Base-by-base conservation (phyloP, 148 eudicot genomes). In the Tetragonia tetragonoides region DNA sequence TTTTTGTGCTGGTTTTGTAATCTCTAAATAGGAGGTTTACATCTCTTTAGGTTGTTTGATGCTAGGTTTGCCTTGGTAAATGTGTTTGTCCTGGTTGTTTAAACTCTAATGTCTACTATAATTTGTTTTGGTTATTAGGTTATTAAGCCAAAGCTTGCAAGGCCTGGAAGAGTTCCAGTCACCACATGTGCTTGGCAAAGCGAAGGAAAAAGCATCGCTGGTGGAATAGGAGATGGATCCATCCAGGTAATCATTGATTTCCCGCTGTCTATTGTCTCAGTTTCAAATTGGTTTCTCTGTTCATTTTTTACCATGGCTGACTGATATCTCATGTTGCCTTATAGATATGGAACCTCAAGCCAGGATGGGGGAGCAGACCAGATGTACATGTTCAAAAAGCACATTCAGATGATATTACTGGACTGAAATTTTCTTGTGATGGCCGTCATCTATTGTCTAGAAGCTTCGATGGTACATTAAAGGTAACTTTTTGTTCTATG, bases 361-460 rank as follows among this genome's bases (percentile, higher is more conserved):
- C 97, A 75, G 99, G 96, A 78, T 93, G 97, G 97, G 99, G 93
- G 80, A 93, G 99, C 89, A 90, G 97, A 79, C 99, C 99, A 74
- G 99, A 95, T 74, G 71, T 88, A 28, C 69, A 87, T 82, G 86
- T 95, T 54, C 77, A 83, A 61, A 82, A 84, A 54, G 91, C 86
- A 81, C 99, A 95, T 88, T 73, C 94, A 59, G 99, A 95, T 83
- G 99, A 95, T 72, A 95, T 95, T 76, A 91, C 97, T 24, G 90
- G 88, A 10, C 87, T 93, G 49, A 95, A 89, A 81, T 95, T 95
- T 87, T 93, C 99, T 61, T 85, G 89, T 63, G 97, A 95, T 85
- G 94, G 97, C 56, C 86, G 86, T 69, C 85, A 86, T 77, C 79
- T 95, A 34, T 76, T 95, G 49, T 95, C 99, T 56, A 93, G 99